Base-by-base conservation (phyloP, 1,284 basidiomycete genomes). In the Cryptococcus sp. region DNA sequence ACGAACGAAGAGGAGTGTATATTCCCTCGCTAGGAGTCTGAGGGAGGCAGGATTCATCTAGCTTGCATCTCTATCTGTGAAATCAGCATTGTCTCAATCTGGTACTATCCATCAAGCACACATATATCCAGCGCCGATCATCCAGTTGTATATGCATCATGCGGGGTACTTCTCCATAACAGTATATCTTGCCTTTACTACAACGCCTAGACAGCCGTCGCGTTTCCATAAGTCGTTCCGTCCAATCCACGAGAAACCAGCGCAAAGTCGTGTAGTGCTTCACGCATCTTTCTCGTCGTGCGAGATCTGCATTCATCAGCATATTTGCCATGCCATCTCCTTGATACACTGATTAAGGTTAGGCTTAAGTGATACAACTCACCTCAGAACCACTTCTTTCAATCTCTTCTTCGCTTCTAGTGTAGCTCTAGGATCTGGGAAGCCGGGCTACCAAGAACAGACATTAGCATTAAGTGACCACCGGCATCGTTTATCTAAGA, bases 321-420 rank as follows among this genome's bases (percentile, higher is more conserved):
- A 37, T 19, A 6, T 6, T 23, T 22, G 11, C 29, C 16, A 44
- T 23, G 8, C 43, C 25, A 38, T 29, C 19, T 46, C 19, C 39
- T 23, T 11, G 15, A 15, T 26, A n/a, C 25, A 23, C 10, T 34
- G 13, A 29, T 26, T 7, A 8, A 26, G 17, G 17, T 3, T 1
- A 17, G 15, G 29, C 8, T 34, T 34, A 13, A 13, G 11, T 11
- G 17, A 39, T 11, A 34, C 2, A 8, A 62, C 71, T 64, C 58
- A 91, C 90, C 85, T 84, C 46, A 87, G 79, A 22, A 93, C 82
- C 0, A 85, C 81, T 66, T 87, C 87, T 65, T 90, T 81, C 64
- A 94, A 87, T 63, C 85, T 84, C 58, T 87, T 85, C 75, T 93
- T 93, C 5, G 86, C 85, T 52, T 87, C 88, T 0, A 77, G 67